Base-by-base conservation (phyloP, 1,284 basidiomycete genomes). In the Moniliophthora roreri region DNA sequence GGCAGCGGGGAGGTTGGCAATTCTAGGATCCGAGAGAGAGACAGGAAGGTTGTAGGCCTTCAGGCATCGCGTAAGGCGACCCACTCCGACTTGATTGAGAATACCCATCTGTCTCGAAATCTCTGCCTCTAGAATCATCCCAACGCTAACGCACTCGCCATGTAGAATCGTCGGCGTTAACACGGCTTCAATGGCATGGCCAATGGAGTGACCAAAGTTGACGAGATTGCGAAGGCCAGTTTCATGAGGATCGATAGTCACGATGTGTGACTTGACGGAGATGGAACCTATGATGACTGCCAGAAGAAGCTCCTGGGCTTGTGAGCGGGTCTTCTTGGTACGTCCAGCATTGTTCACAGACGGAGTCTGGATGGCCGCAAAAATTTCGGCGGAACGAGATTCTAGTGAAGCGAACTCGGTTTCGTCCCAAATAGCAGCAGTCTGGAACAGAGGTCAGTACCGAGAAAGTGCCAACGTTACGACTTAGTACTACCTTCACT, bases 131-230 rank as follows among this genome's bases (percentile, higher is more conserved):
- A 97, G 82, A 51, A 97, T 87, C 88, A 97, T 97, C 7, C 95
- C 95, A 34, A 98, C 81, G 53, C 87, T 85, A 60, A 98, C 85
- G 62, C 95, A 97, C 70, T 98, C 95, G 47, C 95, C 95, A 64
- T 98, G 95, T 8, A 98, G 84, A 58, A 96, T 89, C 15, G 86
- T 80, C 10, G 95, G 95, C 0, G 95, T 95, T 47, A 98, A 75
- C 28, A 97, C 84, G 7, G 93, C 95, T 72, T 98, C 95, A 65
- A 97, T 94, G 13, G 95, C 95, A 73, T 98, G 95, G 0, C 95
- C 95, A 63, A 98, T 95, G 35, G 90, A 93, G 70, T 98, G 95
- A 1, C 95, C 95, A 66, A 97, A 98, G 73, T 98, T 98, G 75
- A 98, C 95, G 47, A 98, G 86, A 75, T 97, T 97, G 58, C 95